Evolutionary conservation across 1,139 yeast species (phyloP), one percentile per base, ranked within the genome.

Genomic region (Suhomyces choctaworum): DNA sequence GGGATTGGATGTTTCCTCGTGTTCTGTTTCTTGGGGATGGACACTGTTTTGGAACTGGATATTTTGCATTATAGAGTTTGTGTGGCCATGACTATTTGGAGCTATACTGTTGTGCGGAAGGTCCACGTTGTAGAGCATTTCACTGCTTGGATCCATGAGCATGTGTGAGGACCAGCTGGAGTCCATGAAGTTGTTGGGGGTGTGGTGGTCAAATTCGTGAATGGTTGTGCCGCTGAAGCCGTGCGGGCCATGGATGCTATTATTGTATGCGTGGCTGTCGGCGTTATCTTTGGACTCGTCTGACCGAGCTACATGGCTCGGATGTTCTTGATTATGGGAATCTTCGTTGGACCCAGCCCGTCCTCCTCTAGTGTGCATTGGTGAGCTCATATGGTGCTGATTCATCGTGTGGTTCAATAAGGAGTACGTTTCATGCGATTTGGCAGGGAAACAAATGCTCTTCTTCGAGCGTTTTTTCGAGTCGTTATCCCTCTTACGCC

Each of bases 101-200:
- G 31, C 25, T 5, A 23, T 21, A 21, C 16, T 20, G 9, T 23
- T 27, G 10, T 32, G 35, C 12, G 47, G 43, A 11, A 57, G 46
- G 29, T 57, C 63, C 36, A 62, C 54, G 27, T 58, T 59, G 31
- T 63, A 60, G 25, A 68, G 60, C 51, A 69, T 63, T 34, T 69
- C 71, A 28, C 56, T 57, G 32, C 54, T 54, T 4, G 64, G 51
- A 29, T 65, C 73, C 56, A 70, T 61, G 20, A 69, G 45, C 27
- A 70, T 46, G 29, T 62, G 57, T 24, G 64, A 53, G 2, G 73
- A 62, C 68, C 77, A 73, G 29, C 62, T 59, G 3, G 72, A 62
- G 38, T 75, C 77, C n/a, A 73, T 62, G 28, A 73, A 71, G 23
- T 53, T 44, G 29, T 52, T 48, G 6, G 72, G 70, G 2, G 73